These are phyloP conservation scores for Trichoderma erinaceum DNA, from an alignment of 495 filamentous ascomycete genomes.

Conservation along the genomic window DNA sequence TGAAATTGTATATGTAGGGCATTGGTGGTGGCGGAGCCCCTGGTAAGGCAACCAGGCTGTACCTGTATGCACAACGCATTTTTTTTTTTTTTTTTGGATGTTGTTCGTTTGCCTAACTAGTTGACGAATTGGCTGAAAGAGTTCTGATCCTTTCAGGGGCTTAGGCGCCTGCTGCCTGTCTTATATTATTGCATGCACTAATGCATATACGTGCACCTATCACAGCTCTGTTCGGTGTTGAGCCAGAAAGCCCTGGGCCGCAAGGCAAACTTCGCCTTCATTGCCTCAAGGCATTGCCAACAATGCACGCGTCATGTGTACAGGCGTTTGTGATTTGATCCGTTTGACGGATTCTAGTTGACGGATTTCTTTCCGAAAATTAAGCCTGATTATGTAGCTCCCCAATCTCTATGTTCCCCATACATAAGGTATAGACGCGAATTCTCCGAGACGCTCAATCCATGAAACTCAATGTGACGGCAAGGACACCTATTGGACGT, in stretches of 20 bases:
- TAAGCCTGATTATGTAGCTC: too few species aligned
- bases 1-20: not conserved
- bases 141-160: not conserved
- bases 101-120: not conserved
- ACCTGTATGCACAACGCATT: not conserved
- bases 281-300: not conserved
- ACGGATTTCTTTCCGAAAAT: too few species aligned
- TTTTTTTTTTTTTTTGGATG: not conserved
- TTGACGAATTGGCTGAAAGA: not conserved
- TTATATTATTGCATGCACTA: not conserved
- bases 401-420: too few species aligned
- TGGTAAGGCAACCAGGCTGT: not conserved
- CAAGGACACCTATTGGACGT: too few species aligned
- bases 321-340: too few species aligned
- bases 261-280: not conserved
- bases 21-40: not conserved
- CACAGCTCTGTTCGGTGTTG: not conserved
- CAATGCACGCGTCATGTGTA: not conserved
- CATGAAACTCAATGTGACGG: too few species aligned
- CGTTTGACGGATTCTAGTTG: too few species aligned
- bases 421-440: too few species aligned
- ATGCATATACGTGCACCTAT: not conserved
- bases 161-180: too few species aligned
- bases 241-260: not conserved
- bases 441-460: too few species aligned